Evolutionary conservation across 2,329 filamentous ascomycete species (phyloP), one percentile per base, ranked within the genome.

Genomic region (Apiospora arundinis): DNA sequence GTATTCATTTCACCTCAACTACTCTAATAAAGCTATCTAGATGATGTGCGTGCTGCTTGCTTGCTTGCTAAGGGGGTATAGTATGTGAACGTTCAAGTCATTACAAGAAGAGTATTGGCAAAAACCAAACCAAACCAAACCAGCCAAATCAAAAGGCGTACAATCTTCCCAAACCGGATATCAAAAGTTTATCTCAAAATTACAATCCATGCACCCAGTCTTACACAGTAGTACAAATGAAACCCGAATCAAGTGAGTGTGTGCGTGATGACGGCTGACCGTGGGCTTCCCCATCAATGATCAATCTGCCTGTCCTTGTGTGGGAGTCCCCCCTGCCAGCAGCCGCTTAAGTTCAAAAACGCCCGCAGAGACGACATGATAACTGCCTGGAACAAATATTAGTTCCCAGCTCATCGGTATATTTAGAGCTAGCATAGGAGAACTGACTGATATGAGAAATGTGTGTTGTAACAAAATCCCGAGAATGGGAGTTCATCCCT

Each of bases 1-100:
- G 42, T 45, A 60, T 37, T 32, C 28, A 60, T 37, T 37, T 37
- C 52, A 60, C 52, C 8, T 60, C 28, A n/a, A n/a, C 32, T 63
- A 40, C n/a, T 32, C 18, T 40, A 23, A 32, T 18, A 1, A 6
- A 23, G 28, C 32, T 63, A 60, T 28, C 48, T 52, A 28, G 48
- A 52, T 52, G 52, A 7, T 32, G 52, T 60, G n/a, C n/a, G n/a
- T n/a, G n/a, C n/a, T n/a, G 49, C 49, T 56, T 60, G 28, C 28
- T 60, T 60, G 52, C 52, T 60, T 60, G 28, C 52, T 37, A 11
- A 4, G 32, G 56, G 56, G 56, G 56, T 63, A 63, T 63, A 63
- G 40, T 63, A 40, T 40, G 32, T 32, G 56, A n/a, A 23, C 56
- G 5, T 40, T 48, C 45, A 40, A 63, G n/a, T 63, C 28, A 14